phyloP scores from a whole-genome alignment of 352 stramenopile species.

The Pythium chondricola region DNA sequence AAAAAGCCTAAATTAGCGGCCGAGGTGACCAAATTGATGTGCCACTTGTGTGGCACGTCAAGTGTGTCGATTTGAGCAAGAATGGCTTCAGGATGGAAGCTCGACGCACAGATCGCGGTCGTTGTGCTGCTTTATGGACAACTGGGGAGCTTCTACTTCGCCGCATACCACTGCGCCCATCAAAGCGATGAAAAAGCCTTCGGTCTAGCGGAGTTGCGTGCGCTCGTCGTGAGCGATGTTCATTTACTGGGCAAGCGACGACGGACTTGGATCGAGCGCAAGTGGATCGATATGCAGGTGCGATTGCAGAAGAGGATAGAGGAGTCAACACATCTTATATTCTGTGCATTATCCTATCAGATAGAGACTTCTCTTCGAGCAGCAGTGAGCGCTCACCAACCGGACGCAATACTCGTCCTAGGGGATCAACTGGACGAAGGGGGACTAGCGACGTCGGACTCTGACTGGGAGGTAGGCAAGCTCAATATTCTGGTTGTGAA shows the following conservation, averaged over 20 bases:
- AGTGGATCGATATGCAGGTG: conserved; percentile 74
- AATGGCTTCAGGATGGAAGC: conserved; percentile 5
- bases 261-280: conserved; percentile 42
- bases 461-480: conserved; percentile 38
- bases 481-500: not conserved
- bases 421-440: conserved; percentile 78
- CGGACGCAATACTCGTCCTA: conserved; percentile 53
- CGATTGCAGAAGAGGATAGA: not conserved
- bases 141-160: conserved; percentile 55
- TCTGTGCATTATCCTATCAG: conserved; percentile 7
- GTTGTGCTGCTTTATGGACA: conserved; percentile 33
- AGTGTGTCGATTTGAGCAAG: too few relatives aligned
- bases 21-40: too few relatives aligned
- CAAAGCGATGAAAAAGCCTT: too few relatives aligned
- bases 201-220: conserved; percentile 15
- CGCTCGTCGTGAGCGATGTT: conserved; percentile 64
- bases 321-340: not conserved
- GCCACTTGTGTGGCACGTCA: too few relatives aligned
- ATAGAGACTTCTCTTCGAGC: conserved; percentile 28
- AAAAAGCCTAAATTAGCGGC: not conserved
- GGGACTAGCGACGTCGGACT: conserved; percentile 33
- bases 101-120: conserved; percentile 11
- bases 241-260: conserved; percentile 68
- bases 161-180: conserved; percentile 19
- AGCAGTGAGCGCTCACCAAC: conserved; percentile 41